A percentile compares a stretch with the other conserved stretches of the same genome.
These are phyloP conservation scores for Flueggea neowawraea DNA, from an alignment of 441 rosid genomes.

Conservation along the genomic window DNA sequence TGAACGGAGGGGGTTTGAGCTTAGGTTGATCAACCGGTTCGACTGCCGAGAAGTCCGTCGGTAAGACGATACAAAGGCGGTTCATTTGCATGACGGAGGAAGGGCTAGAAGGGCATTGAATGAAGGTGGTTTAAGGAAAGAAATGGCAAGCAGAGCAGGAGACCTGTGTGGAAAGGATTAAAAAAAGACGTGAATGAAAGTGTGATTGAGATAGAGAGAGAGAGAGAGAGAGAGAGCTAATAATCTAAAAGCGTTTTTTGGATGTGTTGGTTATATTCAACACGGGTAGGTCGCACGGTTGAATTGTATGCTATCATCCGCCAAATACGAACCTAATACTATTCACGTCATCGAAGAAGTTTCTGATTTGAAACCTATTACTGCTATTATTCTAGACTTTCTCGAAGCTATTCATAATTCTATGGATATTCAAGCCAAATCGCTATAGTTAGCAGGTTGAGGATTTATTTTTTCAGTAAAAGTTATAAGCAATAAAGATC, in stretches of 20 bases:
- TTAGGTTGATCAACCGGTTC: background rate
- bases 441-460: too few species aligned
- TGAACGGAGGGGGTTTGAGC: constrained; percentile 8
- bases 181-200: too few species aligned
- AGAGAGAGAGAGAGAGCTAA: too few species aligned
- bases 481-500: too few species aligned
- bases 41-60: background rate
- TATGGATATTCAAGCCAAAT: too few species aligned
- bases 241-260: too few species aligned
- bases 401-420: too few species aligned
- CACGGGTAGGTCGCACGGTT: constrained; percentile 35
- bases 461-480: too few species aligned
- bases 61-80: background rate
- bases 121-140: background rate
- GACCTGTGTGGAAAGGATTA: too few species aligned
- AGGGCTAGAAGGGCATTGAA: constrained; percentile 11
- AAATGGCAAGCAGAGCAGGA: background rate
- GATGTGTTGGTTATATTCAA: constrained; percentile 21
- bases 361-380: background rate
- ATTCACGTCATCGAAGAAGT: background rate
- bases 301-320: constrained; percentile 20
- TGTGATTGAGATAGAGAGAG: too few species aligned
- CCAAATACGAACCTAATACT: constrained; percentile 12
- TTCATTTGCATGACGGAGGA: background rate
- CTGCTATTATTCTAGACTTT: too few species aligned